A percentile compares a stretch with the other conserved stretches of the same genome.
Evolutionary conservation across 1,139 yeast genomes (phyloP).

Genomic region (Geotrichum cucujoidarum): DNA sequence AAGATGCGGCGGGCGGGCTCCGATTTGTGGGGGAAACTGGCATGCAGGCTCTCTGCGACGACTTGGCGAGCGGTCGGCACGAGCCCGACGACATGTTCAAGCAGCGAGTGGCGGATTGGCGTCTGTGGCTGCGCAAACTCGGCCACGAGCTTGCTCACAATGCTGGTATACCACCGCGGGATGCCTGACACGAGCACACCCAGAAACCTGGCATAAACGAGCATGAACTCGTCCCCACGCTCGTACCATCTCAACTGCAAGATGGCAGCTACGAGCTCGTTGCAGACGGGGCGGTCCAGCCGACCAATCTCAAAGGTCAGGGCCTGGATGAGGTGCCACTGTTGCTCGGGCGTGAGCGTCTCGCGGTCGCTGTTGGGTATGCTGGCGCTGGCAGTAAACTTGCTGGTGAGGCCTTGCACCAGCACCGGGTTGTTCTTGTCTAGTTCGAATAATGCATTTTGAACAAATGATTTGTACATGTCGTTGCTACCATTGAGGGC

Average conservation of each 20-base stretch:
- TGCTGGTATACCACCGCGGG: conserved; percentile 86
- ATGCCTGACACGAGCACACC: conserved; percentile 74
- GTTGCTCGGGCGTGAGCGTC: conserved; percentile 40
- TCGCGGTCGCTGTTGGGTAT: conserved; percentile 42
- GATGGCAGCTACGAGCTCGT: conserved; percentile 45
- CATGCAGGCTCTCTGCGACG: conserved; percentile 54
- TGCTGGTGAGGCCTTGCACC: conserved; percentile 44
- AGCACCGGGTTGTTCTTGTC: conserved; percentile 47
- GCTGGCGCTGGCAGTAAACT: too few relatives aligned
- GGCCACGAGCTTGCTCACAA: conserved; percentile 55
- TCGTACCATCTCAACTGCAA: conserved; percentile 57
- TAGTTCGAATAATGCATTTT: conserved; percentile 63
- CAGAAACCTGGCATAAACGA: conserved; percentile 61
- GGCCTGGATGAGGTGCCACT: conserved; percentile 44
- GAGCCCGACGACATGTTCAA: conserved; percentile 56
- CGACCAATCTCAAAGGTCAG: conserved; percentile 50
- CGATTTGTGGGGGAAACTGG: conserved; percentile 72
- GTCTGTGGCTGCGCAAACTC: conserved; percentile 47
- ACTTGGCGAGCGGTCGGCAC: conserved; percentile 76
- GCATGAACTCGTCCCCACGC: conserved; percentile 40
- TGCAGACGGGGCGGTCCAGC: conserved; percentile 44
- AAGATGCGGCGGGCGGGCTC: conserved; percentile 52
- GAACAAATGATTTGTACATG: conserved; percentile 55
- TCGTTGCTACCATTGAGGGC: too few relatives aligned
- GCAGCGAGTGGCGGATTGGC: conserved; percentile 58